Evolutionary conservation across 2,329 filamentous ascomycete genomes (phyloP).

Genomic region (Pseudomassariella vexata): DNA sequence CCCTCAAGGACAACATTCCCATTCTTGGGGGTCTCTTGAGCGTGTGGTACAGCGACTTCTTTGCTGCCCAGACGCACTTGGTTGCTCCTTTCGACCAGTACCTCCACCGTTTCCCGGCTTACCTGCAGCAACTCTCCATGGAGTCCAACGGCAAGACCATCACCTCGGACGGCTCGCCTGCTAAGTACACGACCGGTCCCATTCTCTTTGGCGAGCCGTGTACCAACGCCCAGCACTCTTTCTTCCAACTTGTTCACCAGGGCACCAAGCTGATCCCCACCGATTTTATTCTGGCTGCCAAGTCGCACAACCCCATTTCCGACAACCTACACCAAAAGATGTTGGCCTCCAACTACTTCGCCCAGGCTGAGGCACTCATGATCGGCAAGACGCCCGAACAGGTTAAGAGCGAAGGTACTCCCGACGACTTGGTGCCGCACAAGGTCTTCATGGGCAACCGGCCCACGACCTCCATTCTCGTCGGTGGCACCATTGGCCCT

Average conservation of each 20-base stretch:
- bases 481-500: conserved; percentile 87
- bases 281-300: conserved; percentile 93
- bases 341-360: conserved; percentile 88
- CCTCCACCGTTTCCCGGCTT: conserved; percentile 96
- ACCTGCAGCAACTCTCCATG: conserved; percentile 98
- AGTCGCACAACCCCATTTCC: conserved; percentile 94
- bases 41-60: conserved; percentile 99
- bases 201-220: conserved; percentile 97
- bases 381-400: conserved; percentile 80
- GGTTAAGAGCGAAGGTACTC: conserved; percentile 68
- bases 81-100: conserved; percentile 99
- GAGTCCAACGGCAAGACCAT: conserved; percentile 99
- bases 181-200: conserved; percentile 95
- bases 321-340: conserved; percentile 94
- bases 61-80: conserved; percentile 94
- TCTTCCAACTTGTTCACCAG: conserved; percentile 99
- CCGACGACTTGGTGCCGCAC: conserved; percentile 80
- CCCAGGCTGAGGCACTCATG: conserved; percentile 85
- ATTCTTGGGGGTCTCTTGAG: conserved; percentile 86
- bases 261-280: conserved; percentile 98
- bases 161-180: conserved; percentile 78
- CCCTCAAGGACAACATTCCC: conserved; percentile 92
- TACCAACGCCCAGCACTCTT: conserved; percentile 99
- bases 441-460: conserved; percentile 99
- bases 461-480: conserved; percentile 89